Percentiles rank a stretch among this genome's conserved stretches.
phyloP scores from a whole-genome alignment of 192 early-diverging fungal genomes.

The Ramicandelaber brevisporus region DNA sequence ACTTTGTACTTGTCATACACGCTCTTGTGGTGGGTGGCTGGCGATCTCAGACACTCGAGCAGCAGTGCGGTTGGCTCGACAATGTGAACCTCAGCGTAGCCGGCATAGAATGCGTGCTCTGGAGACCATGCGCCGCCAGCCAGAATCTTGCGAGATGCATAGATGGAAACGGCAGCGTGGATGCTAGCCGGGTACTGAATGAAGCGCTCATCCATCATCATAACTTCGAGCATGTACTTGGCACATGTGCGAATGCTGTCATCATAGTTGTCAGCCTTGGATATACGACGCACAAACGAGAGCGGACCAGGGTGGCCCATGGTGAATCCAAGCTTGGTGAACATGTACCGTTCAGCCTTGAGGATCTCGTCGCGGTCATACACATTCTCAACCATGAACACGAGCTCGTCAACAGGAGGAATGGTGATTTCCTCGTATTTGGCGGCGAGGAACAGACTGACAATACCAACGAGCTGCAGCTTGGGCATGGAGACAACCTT shows the following conservation, averaged over 20 bases:
- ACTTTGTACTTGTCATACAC: conserved; percentile 19
- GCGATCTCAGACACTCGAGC: conserved; percentile 19
- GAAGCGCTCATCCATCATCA: conserved; percentile 26
- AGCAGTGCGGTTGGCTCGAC: conserved; percentile 14
- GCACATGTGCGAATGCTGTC: conserved; percentile 20
- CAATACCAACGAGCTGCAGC: conserved; percentile 25
- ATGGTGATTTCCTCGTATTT: conserved; percentile 30
- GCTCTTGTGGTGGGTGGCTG: conserved; percentile 9
- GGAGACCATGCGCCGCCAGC: conserved; percentile 16
- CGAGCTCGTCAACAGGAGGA: conserved; percentile 21
- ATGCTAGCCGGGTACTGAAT: conserved; percentile 17
- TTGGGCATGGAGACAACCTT: conserved; percentile 16
- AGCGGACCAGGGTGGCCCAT: conserved; percentile 27
- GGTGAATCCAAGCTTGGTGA: conserved; percentile 25
- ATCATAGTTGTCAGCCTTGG: conserved; percentile 28
- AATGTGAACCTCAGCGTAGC: conserved; percentile 37
- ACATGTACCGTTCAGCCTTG: conserved; percentile 25
- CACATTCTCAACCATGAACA: conserved; percentile 17
- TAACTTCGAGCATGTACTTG: conserved; percentile 31
- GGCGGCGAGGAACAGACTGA: conserved; percentile 20
- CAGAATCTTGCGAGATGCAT: conserved; percentile 14
- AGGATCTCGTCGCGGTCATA: conserved; percentile 18
- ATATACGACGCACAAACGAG: conserved; percentile 30
- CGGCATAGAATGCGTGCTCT: conserved; percentile 32
- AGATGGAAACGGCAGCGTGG: conserved; percentile 17